Conservation (phyloP, 2,329 filamentous ascomycete genomes). For the Escovopsis weberi region DNA sequence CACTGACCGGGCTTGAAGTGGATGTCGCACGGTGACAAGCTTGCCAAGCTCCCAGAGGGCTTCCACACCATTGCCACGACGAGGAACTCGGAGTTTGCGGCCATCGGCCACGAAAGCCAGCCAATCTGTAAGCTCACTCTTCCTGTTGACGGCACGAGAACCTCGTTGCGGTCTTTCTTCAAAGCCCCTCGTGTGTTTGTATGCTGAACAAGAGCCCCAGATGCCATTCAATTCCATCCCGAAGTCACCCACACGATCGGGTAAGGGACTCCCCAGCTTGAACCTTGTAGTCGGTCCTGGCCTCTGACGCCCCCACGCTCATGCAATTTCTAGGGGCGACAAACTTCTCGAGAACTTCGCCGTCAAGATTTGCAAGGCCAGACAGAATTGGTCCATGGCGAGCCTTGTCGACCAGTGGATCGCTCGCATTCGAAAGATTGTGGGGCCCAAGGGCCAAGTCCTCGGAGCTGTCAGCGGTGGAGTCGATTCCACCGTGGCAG, state of each 20-base stretch:
- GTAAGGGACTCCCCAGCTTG: background rate
- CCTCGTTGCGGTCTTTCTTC: background rate
- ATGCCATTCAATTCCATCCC: slow-evolving; percentile 73
- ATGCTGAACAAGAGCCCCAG: slow-evolving; percentile 4
- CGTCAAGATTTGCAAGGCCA: slow-evolving; percentile 64
- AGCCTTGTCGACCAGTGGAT: slow-evolving; percentile 76
- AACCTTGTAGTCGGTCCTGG: slow-evolving; percentile 2
- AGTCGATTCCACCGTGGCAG: slow-evolving; percentile 80
- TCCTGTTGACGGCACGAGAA: slow-evolving; percentile 8
- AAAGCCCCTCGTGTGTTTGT: background rate
- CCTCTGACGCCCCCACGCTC: slow-evolving; percentile 39
- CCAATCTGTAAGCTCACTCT: slow-evolving; percentile 39
- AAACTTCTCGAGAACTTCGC: slow-evolving; percentile 66
- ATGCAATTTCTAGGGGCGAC: background rate
- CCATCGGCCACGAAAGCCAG: slow-evolving; percentile 56
- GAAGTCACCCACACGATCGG: slow-evolving; percentile 40
- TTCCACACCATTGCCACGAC: slow-evolving; percentile 66
- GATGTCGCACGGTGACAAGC: slow-evolving; percentile 88
- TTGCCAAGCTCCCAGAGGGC: slow-evolving; percentile 54
- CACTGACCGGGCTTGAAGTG: slow-evolving; percentile 21
- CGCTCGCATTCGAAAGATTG: slow-evolving; percentile 60
- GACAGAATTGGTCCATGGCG: slow-evolving; percentile 70
- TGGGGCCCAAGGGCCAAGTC: slow-evolving; percentile 71
- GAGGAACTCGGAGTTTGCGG: slow-evolving; percentile 62
- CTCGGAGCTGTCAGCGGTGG: slow-evolving; percentile 53